phyloP scores from a whole-genome alignment of 108 stramenopile genomes.

The Epipyxis sp. region DNA sequence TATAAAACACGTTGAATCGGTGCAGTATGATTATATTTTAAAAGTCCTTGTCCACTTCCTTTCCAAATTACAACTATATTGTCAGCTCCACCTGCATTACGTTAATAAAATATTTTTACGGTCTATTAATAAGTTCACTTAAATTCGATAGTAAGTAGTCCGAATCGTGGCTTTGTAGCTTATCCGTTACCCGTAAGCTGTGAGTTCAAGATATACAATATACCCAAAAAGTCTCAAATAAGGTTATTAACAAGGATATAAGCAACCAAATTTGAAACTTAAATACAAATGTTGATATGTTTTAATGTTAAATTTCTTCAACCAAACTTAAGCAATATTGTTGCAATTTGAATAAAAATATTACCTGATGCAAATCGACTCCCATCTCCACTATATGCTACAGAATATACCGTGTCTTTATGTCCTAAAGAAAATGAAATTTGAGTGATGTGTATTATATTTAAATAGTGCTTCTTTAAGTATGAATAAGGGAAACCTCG shows the following conservation, averaged over 20 bases:
- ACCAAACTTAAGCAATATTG: too few relatives aligned
- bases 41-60: slow-evolving; percentile 56
- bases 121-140: too few relatives aligned
- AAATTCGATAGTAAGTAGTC: too few relatives aligned
- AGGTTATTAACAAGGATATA: too few relatives aligned
- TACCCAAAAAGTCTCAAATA: too few relatives aligned
- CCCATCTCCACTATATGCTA: slow-evolving; percentile 49
- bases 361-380: slow-evolving; percentile 61
- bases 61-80: slow-evolving; percentile 67
- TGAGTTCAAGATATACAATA: too few relatives aligned
- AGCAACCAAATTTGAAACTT: too few relatives aligned
- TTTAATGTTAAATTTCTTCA: too few relatives aligned
- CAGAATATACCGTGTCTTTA: slow-evolving; percentile 54
- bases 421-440: background rate
- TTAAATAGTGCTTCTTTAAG: background rate
- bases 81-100: slow-evolving; percentile 61
- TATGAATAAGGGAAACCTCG: slow-evolving; percentile 49
- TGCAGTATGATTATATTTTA: slow-evolving; percentile 66
- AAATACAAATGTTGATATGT: too few relatives aligned
- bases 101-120: too few relatives aligned
- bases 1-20: slow-evolving; percentile 55
- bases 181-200: too few relatives aligned
- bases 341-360: background rate
- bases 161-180: too few relatives aligned
- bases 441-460: background rate